Evolutionary conservation across 331 rosid species (phyloP), one percentile per base, ranked within the genome.

Genomic region (Pyrus hybrid): DNA sequence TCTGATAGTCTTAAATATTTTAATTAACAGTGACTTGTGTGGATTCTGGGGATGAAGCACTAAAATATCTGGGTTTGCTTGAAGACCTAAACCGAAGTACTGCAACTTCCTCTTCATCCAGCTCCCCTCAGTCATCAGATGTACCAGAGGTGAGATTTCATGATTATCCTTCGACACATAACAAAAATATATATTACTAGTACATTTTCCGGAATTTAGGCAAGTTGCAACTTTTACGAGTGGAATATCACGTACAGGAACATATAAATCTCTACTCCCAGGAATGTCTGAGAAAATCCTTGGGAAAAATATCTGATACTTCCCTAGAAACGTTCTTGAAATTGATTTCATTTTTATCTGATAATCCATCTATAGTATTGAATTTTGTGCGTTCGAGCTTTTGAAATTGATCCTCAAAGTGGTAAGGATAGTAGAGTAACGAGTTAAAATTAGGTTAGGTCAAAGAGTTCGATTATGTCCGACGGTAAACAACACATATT

Each of bases 31-130:
- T 95, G 72, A 95, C 99, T 7, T 89, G 89, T 32, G 98, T 95
- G 76, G 93, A 95, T 37, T 95, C 99, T 69, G 98, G 99, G 47
- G 94, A 95, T 62, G 92, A 92, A 88, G 98, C 99, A 72, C 84
- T 95, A 66, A 85, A 91, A 81, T 95, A 89, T 81, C 81, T 95
- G 78, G 91, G 98, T 7, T 82, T 92, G 63, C 74, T 80, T 77
- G 88, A 81, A 45, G 80, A 85, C 62, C 65, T 72, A 22, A 67
- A 84, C 73, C 63, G 22, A 35, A 63, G 33, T 43, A 76, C 70
- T 67, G 26, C 78, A n/a, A 17, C 85, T 74, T 76, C 91, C 61
- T 70, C 87, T 12, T 53, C 86, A 28, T 51, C 84, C 67, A 28
- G 86, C 61, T 54, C 88, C 57, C 54, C 82, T 43, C 83, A 47